Percentiles rank a stretch among this genome's conserved stretches.
Evolutionary conservation across 371 early-diverging fungal species (phyloP).

Genomic region (Circinella umbellata): DNA sequence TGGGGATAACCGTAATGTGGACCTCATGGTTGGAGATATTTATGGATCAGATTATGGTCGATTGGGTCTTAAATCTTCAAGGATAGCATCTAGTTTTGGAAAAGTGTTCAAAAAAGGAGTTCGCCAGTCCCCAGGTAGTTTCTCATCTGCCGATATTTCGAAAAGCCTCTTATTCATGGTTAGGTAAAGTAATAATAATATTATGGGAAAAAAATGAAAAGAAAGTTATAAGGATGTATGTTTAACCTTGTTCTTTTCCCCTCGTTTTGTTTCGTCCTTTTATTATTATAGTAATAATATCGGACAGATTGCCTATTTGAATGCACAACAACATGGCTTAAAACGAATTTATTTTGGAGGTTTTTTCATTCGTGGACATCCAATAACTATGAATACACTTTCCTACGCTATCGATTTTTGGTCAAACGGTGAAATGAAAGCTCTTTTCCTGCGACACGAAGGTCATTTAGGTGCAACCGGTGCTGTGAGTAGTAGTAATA

Average conservation of each 20-base stretch:
- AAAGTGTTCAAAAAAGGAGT: slow-evolving; percentile 90
- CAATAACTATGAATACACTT: slow-evolving; percentile 96
- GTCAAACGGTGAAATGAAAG: slow-evolving; percentile 95
- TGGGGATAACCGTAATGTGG: slow-evolving; percentile 93
- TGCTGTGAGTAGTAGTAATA: slow-evolving; percentile 53
- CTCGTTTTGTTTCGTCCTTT: neutral
- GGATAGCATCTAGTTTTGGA: slow-evolving; percentile 95
- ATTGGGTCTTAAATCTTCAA: slow-evolving; percentile 87
- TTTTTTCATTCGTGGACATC: slow-evolving; percentile 95
- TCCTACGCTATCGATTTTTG: slow-evolving; percentile 97
- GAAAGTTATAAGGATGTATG: neutral
- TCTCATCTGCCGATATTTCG: slow-evolving; percentile 83
- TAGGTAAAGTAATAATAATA: slow-evolving; percentile 49
- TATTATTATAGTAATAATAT: slow-evolving; percentile 85
- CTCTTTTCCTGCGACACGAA: slow-evolving; percentile 95
- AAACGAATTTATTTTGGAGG: slow-evolving; percentile 95
- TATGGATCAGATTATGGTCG: slow-evolving; percentile 90
- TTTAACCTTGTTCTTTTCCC: neutral
- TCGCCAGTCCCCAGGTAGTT: slow-evolving; percentile 59
- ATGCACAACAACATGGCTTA: slow-evolving; percentile 92
- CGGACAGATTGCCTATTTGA: slow-evolving; percentile 97
- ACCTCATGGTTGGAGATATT: slow-evolving; percentile 97
- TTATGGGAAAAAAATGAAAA: neutral
- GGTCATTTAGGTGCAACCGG: slow-evolving; percentile 97
- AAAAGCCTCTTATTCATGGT: slow-evolving; percentile 91